These are phyloP conservation scores for Potentilla sterilis DNA, from an alignment of 306 rosid genomes.

Conservation along the genomic window DNA sequence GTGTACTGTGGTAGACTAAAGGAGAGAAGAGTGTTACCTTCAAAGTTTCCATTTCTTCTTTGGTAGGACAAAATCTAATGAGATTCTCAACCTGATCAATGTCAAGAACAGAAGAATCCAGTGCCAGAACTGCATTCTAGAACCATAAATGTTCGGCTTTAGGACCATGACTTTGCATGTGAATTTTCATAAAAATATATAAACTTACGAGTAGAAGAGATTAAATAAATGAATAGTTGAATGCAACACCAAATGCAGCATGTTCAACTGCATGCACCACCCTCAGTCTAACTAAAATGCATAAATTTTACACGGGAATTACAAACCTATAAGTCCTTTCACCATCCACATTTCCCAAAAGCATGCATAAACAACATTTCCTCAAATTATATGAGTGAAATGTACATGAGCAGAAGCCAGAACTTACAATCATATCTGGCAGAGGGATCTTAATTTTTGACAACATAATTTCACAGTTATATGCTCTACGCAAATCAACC, in stretches of 20 bases:
- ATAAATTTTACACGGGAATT: background rate
- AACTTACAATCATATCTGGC: conserved; percentile 60
- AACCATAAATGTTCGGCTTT: background rate
- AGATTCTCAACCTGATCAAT: conserved; percentile 96
- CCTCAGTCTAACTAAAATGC: background rate
- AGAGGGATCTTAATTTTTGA: conserved; percentile 57
- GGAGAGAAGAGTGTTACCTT: conserved; percentile 45
- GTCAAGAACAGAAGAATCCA: conserved; percentile 61
- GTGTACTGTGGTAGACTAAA: too few relatives aligned
- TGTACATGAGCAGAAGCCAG: background rate
- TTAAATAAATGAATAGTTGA: background rate
- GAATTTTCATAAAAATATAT: background rate
- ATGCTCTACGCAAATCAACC: conserved; percentile 64
- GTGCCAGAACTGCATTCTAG: conserved; percentile 57
- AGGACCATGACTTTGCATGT: background rate
- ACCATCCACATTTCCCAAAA: conserved; percentile 10
- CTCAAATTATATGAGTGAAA: background rate
- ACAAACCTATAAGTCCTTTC: background rate
- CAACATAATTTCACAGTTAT: conserved; percentile 63
- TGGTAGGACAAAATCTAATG: conserved; percentile 91
- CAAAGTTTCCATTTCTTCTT: conserved; percentile 92
- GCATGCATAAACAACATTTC: background rate
- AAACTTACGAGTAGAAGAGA: background rate
- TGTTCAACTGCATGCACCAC: background rate
- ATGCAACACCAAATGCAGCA: background rate